Evolutionary conservation across 2,329 filamentous ascomycete genomes (phyloP).

Genomic region (Nemania bipapillata): DNA sequence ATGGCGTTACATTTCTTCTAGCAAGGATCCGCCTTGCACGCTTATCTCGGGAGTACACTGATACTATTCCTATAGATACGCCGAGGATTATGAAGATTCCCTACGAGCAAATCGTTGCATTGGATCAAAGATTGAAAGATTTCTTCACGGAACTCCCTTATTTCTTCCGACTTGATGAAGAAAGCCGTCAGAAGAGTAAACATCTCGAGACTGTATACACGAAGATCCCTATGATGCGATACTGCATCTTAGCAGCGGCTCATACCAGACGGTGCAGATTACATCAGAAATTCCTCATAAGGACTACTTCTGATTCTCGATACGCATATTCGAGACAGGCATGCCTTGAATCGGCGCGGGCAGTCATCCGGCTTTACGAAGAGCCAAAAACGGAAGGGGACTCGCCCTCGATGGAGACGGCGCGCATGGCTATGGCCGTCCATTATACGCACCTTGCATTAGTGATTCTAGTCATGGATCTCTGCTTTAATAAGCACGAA

Average conservation of each 20-base stretch:
- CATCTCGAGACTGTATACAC: conserved; percentile 37
- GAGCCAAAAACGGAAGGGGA: conserved; percentile 14
- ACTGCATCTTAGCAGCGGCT: conserved; percentile 36
- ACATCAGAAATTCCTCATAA: conserved; percentile 42
- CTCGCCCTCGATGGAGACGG: conserved; percentile 29
- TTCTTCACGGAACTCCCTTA: conserved; percentile 34
- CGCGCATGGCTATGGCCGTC: conserved; percentile 39
- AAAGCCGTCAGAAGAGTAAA: conserved; percentile 37
- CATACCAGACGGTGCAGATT: conserved; percentile 39
- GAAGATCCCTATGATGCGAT: conserved; percentile 41
- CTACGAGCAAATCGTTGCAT: conserved; percentile 35
- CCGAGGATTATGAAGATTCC: conserved; percentile 32
- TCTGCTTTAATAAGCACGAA: conserved; percentile 39
- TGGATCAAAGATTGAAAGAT: conserved; percentile 35
- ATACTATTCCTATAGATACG: conserved; percentile 37
- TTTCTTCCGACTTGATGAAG: conserved; percentile 34
- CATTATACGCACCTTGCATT: conserved; percentile 40
- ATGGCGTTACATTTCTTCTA: conserved; percentile 38
- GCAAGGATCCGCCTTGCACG: conserved; percentile 37
- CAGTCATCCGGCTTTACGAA: conserved; percentile 31
- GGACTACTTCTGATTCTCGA: conserved; percentile 31
- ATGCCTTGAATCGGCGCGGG: conserved; percentile 38
- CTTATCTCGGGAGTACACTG: conserved; percentile 38
- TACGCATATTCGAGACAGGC: conserved; percentile 36
- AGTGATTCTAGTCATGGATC: conserved; percentile 39